Evolutionary conservation across 2,329 filamentous ascomycete species (phyloP), one percentile per base, ranked within the genome.

Genomic region (Diaporthe citri): DNA sequence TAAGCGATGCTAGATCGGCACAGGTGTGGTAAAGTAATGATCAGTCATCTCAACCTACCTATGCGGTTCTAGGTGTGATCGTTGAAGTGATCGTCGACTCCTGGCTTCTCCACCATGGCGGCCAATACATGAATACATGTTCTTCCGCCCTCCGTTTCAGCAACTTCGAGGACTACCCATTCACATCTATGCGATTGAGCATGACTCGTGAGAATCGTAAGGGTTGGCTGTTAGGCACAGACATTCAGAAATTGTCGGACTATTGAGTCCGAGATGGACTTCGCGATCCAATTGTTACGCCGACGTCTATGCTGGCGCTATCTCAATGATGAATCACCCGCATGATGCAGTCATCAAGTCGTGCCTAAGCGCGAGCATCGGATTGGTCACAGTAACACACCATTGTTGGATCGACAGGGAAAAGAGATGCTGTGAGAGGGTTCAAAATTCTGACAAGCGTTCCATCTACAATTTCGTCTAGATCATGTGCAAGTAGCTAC

Each of bases 341-440:
- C 36, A 31, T 66, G 2, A 31, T 66, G 60, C 60, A 66, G 60
- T 66, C 60, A 66, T 51, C 60, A 66, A 51, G 28, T 51, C 28
- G 28, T 28, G 43, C 20, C 20, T 20, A 48, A 17, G 17, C 28
- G 17, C 43, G 20, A 34, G 43, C 28, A n/a, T 13, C 41, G 12
- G 43, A 66, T 66, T 66, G 60, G 41, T 2, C 17, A n/a, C n/a
- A 9, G 41, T 4, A 22, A 8, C 60, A 51, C 60, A 34, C 41
- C 15, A 4, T 43, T 34, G 4, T 28, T 7, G 9, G 17, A 48
- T 48, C 28, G 60, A 17, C 8, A 34, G 20, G 43, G 20, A n/a
- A 8, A 51, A 9, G 7, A 9, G 12, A 34, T 12, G 13, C 1
- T 34, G 17, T 20, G 20, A 15, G 41, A n/a, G 28, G 28, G 1